phyloP scores from a whole-genome alignment of 176 grass and related monocot genomes.

The Cymbopogon citratus region DNA sequence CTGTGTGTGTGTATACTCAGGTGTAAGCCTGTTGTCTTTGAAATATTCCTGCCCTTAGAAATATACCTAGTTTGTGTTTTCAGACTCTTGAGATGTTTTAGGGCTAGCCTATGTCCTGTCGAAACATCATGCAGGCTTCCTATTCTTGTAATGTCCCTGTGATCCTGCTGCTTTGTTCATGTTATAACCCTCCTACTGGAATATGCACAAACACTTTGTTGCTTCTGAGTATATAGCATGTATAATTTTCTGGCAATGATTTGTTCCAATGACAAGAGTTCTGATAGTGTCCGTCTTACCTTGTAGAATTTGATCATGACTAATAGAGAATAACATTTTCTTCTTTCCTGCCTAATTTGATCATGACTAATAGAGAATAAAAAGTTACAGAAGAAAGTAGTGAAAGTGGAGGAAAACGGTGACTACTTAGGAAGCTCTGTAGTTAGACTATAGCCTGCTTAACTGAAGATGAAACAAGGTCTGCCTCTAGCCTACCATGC shows the following conservation, averaged over 20 bases:
- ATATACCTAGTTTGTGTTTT: conserved; percentile 28
- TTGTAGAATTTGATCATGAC: background rate
- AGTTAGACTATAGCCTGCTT: conserved; percentile 11
- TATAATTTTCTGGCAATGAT: conserved; percentile 18
- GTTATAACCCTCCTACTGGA: conserved; percentile 18
- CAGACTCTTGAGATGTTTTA: conserved; percentile 32
- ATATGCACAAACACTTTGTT: conserved; percentile 17
- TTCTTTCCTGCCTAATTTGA: background rate
- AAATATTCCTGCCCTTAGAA: conserved; percentile 21
- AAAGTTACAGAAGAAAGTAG: background rate
- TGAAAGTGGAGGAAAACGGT: background rate
- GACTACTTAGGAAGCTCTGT: background rate
- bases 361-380: background rate
- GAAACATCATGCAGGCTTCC: conserved; percentile 26
- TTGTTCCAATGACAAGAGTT: background rate
- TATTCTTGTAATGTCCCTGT: conserved; percentile 24
- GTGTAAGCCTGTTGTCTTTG: conserved; percentile 24
- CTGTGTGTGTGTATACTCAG: conserved; percentile 21
- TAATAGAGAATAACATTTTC: background rate
- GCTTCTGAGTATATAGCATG: conserved; percentile 32
- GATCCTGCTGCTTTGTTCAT: conserved; percentile 14
- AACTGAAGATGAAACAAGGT: conserved; percentile 7
- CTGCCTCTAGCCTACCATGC: conserved; percentile 14
- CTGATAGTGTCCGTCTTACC: background rate
- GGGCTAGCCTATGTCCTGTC: conserved; percentile 10